A percentile compares a stretch with the other conserved stretches of the same genome.
Conservation (phyloP, 257 asterid species). For the Nicotiana attenuata region DNA sequence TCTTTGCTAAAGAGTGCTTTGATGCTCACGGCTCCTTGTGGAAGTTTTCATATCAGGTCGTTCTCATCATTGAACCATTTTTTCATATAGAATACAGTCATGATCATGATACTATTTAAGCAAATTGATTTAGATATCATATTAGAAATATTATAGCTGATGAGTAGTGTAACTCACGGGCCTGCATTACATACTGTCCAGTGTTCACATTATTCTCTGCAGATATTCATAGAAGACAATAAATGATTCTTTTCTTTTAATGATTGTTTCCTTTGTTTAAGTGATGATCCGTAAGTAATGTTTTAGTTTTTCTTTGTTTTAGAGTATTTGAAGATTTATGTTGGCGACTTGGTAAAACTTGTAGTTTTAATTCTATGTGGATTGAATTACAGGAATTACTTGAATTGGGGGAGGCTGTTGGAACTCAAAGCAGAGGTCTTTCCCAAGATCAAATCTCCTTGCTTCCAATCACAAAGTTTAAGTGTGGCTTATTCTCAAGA, state of each 20-base stretch:
- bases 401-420: constrained; percentile 89
- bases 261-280: background rate
- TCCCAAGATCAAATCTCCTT: constrained; percentile 66
- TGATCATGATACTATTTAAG: background rate
- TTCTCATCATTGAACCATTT: background rate
- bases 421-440: constrained; percentile 83
- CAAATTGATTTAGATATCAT: background rate
- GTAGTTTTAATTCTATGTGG: background rate
- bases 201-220: background rate
- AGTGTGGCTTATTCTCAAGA: constrained; percentile 81
- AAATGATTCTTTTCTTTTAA: background rate
- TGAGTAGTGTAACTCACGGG: background rate
- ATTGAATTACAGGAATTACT: constrained; percentile 62
- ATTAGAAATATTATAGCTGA: background rate
- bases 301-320: background rate
- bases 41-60: background rate
- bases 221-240: background rate
- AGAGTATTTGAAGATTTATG: background rate
- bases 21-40: background rate
- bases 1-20: background rate
- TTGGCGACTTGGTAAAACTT: background rate
- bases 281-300: background rate
- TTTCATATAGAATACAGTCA: background rate
- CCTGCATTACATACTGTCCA: background rate
- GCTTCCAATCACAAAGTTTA: constrained; percentile 76